These are phyloP conservation scores for Schizopora paradoxa DNA, from an alignment of 1,284 basidiomycete species.

Conservation along the genomic window DNA sequence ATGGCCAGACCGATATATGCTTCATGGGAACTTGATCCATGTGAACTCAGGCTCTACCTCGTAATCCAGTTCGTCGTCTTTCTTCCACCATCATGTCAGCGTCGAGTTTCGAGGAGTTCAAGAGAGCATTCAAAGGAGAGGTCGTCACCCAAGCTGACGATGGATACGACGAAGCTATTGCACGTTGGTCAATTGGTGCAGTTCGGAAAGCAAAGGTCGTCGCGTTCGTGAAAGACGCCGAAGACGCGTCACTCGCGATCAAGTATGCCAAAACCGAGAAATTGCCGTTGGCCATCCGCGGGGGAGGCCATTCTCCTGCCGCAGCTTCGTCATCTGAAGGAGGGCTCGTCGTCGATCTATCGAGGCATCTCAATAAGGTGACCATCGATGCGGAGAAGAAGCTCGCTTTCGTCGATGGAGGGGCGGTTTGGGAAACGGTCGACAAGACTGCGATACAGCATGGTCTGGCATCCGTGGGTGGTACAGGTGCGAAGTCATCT, in stretches of 20 bases:
- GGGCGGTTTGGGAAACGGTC: conserved; percentile 23
- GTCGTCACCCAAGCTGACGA: conserved; percentile 20
- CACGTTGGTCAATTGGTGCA: conserved; percentile 25
- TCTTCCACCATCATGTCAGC: conserved; percentile 10
- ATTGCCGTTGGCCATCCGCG: conserved; percentile 41
- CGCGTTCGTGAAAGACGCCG: conserved; percentile 23
- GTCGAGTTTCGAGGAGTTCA: conserved; percentile 16
- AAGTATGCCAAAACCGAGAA: conserved; percentile 34
- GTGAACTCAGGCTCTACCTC: too few species aligned
- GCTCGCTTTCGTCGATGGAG: conserved; percentile 22
- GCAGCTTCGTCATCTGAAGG: conserved; percentile 6
- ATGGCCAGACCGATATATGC: too few species aligned
- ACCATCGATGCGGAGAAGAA: conserved; percentile 41
- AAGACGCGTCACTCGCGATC: conserved; percentile 30
- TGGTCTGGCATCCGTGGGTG: conserved; percentile 22
- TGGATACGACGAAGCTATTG: conserved; percentile 23
- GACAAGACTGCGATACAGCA: conserved; percentile 22
- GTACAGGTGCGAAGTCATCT: too few species aligned
- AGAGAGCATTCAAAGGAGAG: conserved; percentile 19
- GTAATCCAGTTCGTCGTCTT: too few species aligned
- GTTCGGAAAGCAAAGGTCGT: conserved; percentile 26
- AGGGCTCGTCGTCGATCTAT: conserved; percentile 23
- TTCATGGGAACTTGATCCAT: too few species aligned
- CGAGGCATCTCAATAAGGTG: conserved; percentile 42
- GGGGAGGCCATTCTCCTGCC: conserved; percentile 4